Evolutionary conservation across 305 asterid genomes (phyloP).

Genomic region (Stenogyne calaminthoides): DNA sequence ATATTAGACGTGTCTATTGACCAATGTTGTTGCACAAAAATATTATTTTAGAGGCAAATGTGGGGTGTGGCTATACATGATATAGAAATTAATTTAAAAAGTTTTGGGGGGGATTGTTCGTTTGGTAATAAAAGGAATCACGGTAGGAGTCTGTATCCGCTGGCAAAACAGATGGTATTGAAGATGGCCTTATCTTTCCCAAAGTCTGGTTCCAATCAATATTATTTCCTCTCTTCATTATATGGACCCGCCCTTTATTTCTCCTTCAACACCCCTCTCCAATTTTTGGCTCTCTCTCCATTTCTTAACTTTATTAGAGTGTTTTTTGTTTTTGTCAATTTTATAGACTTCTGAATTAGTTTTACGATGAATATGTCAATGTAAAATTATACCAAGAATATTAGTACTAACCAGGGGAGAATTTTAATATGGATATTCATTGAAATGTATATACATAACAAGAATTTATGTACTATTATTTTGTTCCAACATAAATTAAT

Average conservation of each 20-base stretch:
- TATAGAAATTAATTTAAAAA: not conserved
- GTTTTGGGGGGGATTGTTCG: not conserved
- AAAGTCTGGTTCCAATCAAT: conserved; percentile 53
- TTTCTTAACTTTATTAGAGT: not conserved
- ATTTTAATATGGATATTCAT: too few relatives aligned
- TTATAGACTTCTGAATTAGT: not conserved
- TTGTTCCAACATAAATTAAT: too few relatives aligned
- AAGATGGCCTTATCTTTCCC: conserved; percentile 28
- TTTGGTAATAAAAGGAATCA: conserved; percentile 44
- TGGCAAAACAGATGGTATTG: conserved; percentile 36
- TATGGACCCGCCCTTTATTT: conserved; percentile 51
- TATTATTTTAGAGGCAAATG: too few relatives aligned
- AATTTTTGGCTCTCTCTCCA: not conserved
- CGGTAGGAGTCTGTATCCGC: conserved; percentile 41
- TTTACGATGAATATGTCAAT: not conserved
- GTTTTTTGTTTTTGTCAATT: conserved; percentile 8
- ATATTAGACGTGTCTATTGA: too few relatives aligned
- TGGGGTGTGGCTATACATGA: not conserved
- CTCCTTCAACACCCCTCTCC: conserved; percentile 28
- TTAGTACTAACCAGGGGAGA: too few relatives aligned
- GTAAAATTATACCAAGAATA: not conserved
- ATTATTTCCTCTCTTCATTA: conserved; percentile 28
- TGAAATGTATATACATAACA: too few relatives aligned
- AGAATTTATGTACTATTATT: too few relatives aligned
- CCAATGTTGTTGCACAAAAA: too few relatives aligned